Evolutionary conservation across 164 flowering plant genomes (phyloP), one percentile per base, ranked within the genome.

Genomic region (Pachysandra terminalis): DNA sequence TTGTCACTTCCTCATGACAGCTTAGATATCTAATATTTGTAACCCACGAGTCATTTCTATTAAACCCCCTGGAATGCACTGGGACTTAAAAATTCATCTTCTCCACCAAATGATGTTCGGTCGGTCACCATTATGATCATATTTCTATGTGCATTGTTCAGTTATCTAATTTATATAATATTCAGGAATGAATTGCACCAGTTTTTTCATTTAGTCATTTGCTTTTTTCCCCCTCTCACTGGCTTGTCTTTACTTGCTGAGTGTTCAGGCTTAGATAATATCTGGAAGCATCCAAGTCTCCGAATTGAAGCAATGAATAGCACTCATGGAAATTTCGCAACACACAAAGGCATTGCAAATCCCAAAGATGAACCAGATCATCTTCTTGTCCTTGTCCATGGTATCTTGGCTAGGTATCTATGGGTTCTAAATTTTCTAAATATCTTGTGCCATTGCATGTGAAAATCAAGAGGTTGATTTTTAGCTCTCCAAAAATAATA

Each of bases 301-400:
- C 79, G 67, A 77, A 73, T 79, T 63, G 83, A 82, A 75, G 86
- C 85, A 49, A 90, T 90, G 96, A 73, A 77, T 69, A 73, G 81
- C 21, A 79, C 79, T 70, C 73, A 74, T 21, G 87, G 88, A 65
- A 82, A 73, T 71, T 58, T 78, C 79, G 65, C 75, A 48, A 73
- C 86, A 23, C 76, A 85, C 32, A 72, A 62, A 54, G 71, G 75
- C 45, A 27, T 68, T 68, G 54, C 24, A 40, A 74, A 74, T 72
- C 68, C 57, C 24, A 79, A 80, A 63, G 73, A 80, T 72, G 86
- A 80, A 56, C 97, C 97, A 19, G 98, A 91, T 79, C 98, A 95
- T 82, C 96, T 95, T 65, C 93, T 95, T 78, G 97, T 95, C 67
- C 96, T 95, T 75, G 97, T 91, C 70, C 98, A 95, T 78, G 98